Evolutionary conservation across 148 eudicot species (phyloP), one percentile per base, ranked within the genome.

Genomic region (Tetragonia tetragonoides): DNA sequence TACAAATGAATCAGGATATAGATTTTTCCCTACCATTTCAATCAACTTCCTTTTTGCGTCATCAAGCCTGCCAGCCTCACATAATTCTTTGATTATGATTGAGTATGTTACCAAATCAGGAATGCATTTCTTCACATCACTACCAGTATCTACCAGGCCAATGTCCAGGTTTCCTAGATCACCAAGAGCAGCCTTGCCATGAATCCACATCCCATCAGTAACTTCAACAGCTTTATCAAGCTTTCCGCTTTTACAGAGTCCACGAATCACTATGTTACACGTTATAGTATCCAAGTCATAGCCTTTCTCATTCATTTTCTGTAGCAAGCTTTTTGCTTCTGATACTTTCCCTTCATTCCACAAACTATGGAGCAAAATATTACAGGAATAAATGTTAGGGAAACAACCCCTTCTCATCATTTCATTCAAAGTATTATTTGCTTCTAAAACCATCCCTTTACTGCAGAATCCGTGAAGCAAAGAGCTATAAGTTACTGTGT

Each of bases 61-160:
- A 74, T 88, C 97, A 76, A 93, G 85, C 86, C 88, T 92, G 75
- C 93, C 97, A 81, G 86, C 87, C 68, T 82, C 86, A 85, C 97
- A 95, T 73, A 95, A 81, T 60, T 87, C 91, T 77, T 81, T 91
- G 53, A 95, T 91, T 74, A 95, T 82, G 44, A 84, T 95, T 41
- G 99, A 91, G 90, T 95, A 95, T 8, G 99, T 93, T 53, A 95
- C 70, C 87, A 93, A 68, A 85, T 95, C 92, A 80, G 99, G 99
- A 79, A 81, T 68, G 80, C 91, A 91, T 81, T 85, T 83, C 59
- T 83, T 88, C 60, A 59, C 80, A 76, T 79, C 82, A 49, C 78
- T 66, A 59, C 53, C 80, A 28, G 62, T 82, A 79, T 88, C 90
- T 67, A 89, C 82, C 46, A 85, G 83, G 66, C 87, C 87, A 60